Evolutionary conservation across 2,329 filamentous ascomycete genomes (phyloP).

Genomic region (Verticillium nubilum): DNA sequence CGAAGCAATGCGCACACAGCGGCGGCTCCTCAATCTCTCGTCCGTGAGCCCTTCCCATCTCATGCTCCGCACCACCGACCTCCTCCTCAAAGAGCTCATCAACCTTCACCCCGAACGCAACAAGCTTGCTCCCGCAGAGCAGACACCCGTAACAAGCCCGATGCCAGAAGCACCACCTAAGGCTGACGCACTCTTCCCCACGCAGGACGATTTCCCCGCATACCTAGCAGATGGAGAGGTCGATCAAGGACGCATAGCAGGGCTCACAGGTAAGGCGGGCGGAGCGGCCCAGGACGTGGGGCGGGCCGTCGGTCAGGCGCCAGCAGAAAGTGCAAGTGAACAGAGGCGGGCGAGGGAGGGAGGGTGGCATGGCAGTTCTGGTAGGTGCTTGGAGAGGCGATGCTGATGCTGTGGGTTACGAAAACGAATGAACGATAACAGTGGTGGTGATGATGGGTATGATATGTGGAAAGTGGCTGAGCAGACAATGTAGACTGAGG

Average conservation of each 20-base stretch:
- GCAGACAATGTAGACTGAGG: neutral
- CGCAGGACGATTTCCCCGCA: conserved; percentile 50
- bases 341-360: conserved; percentile 8
- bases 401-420: neutral
- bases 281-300: conserved; percentile 36
- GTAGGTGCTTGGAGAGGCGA: neutral
- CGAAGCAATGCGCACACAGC: conserved; percentile 41
- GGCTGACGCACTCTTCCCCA: conserved; percentile 48
- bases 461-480: no score
- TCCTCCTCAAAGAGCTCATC: conserved; percentile 25
- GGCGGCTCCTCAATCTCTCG: conserved; percentile 42
- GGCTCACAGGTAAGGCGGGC: conserved; percentile 41
- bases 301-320: conserved; percentile 28
- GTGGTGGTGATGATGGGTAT: neutral
- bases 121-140: conserved; percentile 37
- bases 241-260: conserved; percentile 42
- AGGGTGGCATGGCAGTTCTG: neutral
- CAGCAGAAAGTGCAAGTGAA: conserved; percentile 56
- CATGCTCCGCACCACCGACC: neutral
- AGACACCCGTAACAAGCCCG: conserved; percentile 50
- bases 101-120: conserved; percentile 28
- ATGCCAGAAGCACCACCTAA: conserved; percentile 60
- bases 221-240: conserved; percentile 52
- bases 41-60: conserved; percentile 9
- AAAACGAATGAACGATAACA: neutral